Evolutionary conservation across 108 stramenopile genomes (phyloP).

Genomic region (Discostella pseudostelligera): DNA sequence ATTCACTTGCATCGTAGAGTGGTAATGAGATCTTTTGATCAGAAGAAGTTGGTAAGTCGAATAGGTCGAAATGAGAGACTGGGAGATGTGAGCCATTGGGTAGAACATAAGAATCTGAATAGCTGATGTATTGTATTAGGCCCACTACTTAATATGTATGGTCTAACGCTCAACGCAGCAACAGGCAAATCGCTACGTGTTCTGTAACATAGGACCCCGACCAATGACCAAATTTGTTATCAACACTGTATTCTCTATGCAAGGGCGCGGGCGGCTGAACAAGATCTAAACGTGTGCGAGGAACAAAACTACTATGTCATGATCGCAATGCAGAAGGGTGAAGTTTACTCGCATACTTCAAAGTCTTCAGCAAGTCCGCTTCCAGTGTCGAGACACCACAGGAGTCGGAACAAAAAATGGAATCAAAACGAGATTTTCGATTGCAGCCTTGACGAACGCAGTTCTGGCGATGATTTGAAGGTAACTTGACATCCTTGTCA

Average conservation of each 20-base stretch:
- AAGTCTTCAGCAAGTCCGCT: conserved; percentile 64
- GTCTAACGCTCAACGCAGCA: too few relatives aligned
- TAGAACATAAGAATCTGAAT: not conserved
- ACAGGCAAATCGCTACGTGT: too few relatives aligned
- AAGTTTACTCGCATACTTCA: conserved; percentile 64
- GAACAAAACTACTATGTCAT: not conserved
- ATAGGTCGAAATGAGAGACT: not conserved
- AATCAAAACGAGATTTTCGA: conserved; percentile 70
- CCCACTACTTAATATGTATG: too few relatives aligned
- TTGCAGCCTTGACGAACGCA: conserved; percentile 61
- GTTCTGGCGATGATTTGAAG: not conserved
- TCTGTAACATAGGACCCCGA: too few relatives aligned
- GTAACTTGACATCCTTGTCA: conserved; percentile 6
- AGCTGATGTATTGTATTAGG: too few relatives aligned
- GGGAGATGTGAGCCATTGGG: conserved; percentile 4
- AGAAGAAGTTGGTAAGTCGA: not conserved
- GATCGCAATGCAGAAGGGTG: conserved; percentile 52
- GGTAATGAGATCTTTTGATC: conserved; percentile 5
- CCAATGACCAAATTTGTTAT: too few relatives aligned
- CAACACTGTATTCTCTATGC: too few relatives aligned
- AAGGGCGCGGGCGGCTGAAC: too few relatives aligned
- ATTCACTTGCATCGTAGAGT: not conserved
- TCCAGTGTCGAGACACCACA: conserved; percentile 75
- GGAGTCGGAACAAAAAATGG: conserved; percentile 80
- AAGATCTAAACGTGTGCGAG: too few relatives aligned